Conservation (phyloP, 257 asterid genomes). For the Solanum clarkiae region DNA sequence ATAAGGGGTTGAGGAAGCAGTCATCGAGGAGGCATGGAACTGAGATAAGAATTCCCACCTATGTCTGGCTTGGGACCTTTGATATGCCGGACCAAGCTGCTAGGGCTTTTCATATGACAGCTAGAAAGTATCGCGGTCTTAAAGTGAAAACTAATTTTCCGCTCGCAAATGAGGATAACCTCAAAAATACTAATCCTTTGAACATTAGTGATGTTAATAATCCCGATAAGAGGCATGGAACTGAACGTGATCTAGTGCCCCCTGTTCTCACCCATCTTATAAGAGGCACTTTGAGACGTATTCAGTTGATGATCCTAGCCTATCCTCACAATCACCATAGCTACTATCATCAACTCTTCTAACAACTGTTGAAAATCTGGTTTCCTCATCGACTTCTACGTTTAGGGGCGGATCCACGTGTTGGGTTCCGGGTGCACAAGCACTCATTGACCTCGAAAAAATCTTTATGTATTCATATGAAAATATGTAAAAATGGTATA, state of each 20-base stretch:
- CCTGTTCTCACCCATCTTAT: constrained; percentile 32
- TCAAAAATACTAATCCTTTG: too few species aligned
- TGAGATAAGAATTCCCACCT: neutral
- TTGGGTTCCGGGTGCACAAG: neutral
- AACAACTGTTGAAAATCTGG: constrained; percentile 34
- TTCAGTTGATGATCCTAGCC: constrained; percentile 9
- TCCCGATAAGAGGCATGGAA: neutral
- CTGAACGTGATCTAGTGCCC: constrained; percentile 24
- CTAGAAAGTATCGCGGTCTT: neutral
- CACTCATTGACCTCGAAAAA: too few species aligned
- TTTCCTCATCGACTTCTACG: constrained; percentile 82
- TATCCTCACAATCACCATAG: constrained; percentile 5
- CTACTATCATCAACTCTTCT: too few species aligned
- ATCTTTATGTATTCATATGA: too few species aligned
- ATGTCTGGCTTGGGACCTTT: neutral
- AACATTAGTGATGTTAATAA: too few species aligned
- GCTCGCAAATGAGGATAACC: neutral
- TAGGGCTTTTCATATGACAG: neutral
- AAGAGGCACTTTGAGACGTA: constrained; percentile 27
- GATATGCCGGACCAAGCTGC: neutral
- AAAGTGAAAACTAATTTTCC: neutral
- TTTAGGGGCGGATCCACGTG: too few species aligned
- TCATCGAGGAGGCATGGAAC: neutral
- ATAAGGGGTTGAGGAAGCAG: neutral
- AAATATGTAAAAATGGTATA: neutral